These are phyloP conservation scores for Parastagonospora nodorum DNA, from an alignment of 2,329 filamentous ascomycete species.

Conservation along the genomic window DNA sequence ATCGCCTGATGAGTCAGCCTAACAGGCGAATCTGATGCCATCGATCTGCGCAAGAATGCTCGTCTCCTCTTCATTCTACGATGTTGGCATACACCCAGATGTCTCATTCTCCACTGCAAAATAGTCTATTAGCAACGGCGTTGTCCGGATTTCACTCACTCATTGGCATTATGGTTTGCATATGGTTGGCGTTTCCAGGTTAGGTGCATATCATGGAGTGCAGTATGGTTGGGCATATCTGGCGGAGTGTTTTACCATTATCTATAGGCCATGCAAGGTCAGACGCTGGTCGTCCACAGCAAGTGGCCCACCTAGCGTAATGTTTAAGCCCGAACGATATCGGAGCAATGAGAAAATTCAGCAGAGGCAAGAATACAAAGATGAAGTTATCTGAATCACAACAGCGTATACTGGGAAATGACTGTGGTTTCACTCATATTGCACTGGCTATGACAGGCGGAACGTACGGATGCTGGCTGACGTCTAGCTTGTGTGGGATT, in stretches of 20 bases:
- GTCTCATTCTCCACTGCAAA: background rate
- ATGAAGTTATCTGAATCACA: too few species aligned
- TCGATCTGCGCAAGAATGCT: background rate
- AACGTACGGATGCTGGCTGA: slow-evolving; percentile 6
- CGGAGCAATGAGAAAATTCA: background rate
- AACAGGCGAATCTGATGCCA: slow-evolving; percentile 32
- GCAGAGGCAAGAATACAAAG: background rate
- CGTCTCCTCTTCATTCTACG: background rate
- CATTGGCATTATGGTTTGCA: background rate
- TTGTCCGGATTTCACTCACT: slow-evolving; percentile 14
- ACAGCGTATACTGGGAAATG: too few species aligned
- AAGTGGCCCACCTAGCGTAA: slow-evolving; percentile 3
- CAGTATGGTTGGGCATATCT: background rate
- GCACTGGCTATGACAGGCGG: too few species aligned
- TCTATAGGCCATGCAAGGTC: background rate
- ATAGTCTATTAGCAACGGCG: slow-evolving; percentile 22
- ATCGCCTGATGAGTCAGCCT: slow-evolving; percentile 38
- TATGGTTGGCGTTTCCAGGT: slow-evolving; percentile 1
- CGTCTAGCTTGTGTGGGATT: slow-evolving; percentile 27
- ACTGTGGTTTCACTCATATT: too few species aligned
- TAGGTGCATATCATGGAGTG: background rate
- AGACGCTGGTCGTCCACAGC: slow-evolving; percentile 4
- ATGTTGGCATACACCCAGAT: background rate
- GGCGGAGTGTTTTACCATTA: background rate
- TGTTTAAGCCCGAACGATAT: slow-evolving; percentile 3